Base-by-base conservation (phyloP, 306 rosid genomes). In the Lathyrus sativus region DNA sequence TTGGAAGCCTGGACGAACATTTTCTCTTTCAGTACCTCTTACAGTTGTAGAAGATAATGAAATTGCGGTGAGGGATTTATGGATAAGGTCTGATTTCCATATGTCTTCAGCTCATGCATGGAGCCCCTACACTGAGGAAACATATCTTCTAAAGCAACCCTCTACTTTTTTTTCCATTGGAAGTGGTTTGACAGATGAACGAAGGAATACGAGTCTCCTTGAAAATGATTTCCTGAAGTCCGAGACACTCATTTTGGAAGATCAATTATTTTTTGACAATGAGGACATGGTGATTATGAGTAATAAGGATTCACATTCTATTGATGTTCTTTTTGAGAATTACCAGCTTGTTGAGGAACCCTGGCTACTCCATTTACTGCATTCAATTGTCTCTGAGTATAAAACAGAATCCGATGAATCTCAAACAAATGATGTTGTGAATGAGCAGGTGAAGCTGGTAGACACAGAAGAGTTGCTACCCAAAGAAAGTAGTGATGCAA, bases 131-230 rank as follows among this genome's bases (percentile, higher is more conserved):
- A 73, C 79, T 15, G 95, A 90, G 85, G 99, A 93, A 70, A 70
- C 80, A 10, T 88, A 85, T 82, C 84, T 78, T 76, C 84, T 79
- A 11, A 74, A 70, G 62, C 74, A 83, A 65, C 83, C 88, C 65
- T 65, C 65, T 53, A 53, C n/a, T 67, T 26, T 74, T 77, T 59
- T 74, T 80, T 67, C 81, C 77, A 59, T 79, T 77, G 65, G 62
- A 71, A 93, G 97, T 93, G 87, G 78, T 88, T 93, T 90, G 95
- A 88, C 97, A 93, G 97, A 85, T 88, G 90, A 87, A 51, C 78
- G 73, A 66, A 87, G 81, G 79, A 76, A 58, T 68, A 72, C 12
- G 62, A 77, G 76, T 63, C 72, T 58, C 80, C 71, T 68, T 43
- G 82, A 75, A 76, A 84, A 81, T 76, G 84, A 86, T 39, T 39